phyloP scores from a whole-genome alignment of 1,284 basidiomycete species.

The Pseudozyma pruni region DNA sequence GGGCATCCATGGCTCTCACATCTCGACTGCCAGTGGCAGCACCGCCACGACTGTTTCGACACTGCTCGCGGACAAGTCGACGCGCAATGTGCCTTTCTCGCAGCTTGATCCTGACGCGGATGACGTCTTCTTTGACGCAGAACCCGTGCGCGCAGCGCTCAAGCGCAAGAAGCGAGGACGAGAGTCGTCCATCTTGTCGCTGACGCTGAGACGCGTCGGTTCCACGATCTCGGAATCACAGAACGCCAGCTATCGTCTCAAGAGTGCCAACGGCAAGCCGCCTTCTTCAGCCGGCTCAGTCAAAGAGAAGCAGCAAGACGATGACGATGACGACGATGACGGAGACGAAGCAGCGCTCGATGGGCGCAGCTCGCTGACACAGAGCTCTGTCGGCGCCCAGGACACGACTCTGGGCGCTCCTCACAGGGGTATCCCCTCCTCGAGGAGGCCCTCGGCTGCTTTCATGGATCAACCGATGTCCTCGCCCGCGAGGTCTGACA shows the following conservation, averaged over 20 bases:
- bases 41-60: slow-evolving; percentile 24
- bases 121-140: slow-evolving; percentile 55
- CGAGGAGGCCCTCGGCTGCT: slow-evolving; percentile 14
- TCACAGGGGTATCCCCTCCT: slow-evolving; percentile 9
- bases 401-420: slow-evolving; percentile 15
- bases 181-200: slow-evolving; percentile 56
- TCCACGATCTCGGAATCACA: slow-evolving; percentile 51
- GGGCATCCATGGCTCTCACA: slow-evolving; percentile 20
- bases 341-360: slow-evolving; percentile 1
- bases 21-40: slow-evolving; percentile 31
- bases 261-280: slow-evolving; percentile 22
- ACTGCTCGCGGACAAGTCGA: slow-evolving; percentile 28
- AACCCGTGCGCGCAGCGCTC: slow-evolving; percentile 48
- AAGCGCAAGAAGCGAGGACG: slow-evolving; percentile 59
- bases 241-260: slow-evolving; percentile 13
- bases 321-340: slow-evolving; percentile 19
- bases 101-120: slow-evolving; percentile 58
- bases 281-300: slow-evolving; percentile 19
- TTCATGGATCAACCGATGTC: slow-evolving; percentile 11
- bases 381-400: slow-evolving; percentile 15
- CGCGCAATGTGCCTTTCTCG: slow-evolving; percentile 38
- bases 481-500: slow-evolving; percentile 9
- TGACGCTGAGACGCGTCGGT: slow-evolving; percentile 54
- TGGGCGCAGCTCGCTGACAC: slow-evolving; percentile 7
- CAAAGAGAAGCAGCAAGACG: slow-evolving; percentile 18